Base-by-base conservation (phyloP, 768 basidiomycete species). In the Tremella yokohamensis region DNA sequence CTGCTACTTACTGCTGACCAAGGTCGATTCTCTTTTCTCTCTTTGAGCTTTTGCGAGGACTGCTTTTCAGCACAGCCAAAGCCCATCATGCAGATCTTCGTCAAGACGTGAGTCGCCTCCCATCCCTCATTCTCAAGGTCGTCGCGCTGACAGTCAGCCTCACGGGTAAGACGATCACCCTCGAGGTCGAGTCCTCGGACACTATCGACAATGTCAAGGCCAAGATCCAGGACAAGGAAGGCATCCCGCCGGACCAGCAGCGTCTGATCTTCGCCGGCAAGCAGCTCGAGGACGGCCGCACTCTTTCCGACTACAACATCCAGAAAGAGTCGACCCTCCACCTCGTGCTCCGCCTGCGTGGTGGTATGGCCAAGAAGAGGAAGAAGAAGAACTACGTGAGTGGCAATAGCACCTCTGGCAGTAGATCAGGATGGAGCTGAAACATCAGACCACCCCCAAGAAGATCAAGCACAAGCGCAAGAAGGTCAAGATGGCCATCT, bases 401-500 rank as follows among this genome's bases (percentile, higher is more conserved):
- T 81, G 25, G 49, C 19, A 3, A n/a, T 50, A 16, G 42, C 42
- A 16, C 22, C 4, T 18, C 42, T n/a, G n/a, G 42, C 8, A 45
- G 15, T 18, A 6, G 47, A 25, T 48, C 11, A 18, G 16, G 24
- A 18, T 40, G 18, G 18, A 8, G 25, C 48, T 56, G 34, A 63
- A 47, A 11, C 12, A 18, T n/a, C 52, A 72, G 69, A 76, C 75
- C 87, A 94, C 91, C 74, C 92, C 91, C 79, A 96, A 94, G 85
- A 97, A 97, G 84, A 86, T 96, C 85, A 98, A 96, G 87, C 93
- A 94, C 83, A 96, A 96, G 85, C 87, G 88, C 80, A 97, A 98
- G 85, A 96, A 97, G 84, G 90, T 94, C 83, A 98, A 97, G 87
- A 97, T 99, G 91, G 82, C 92, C 75, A 96, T 98, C 81, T 83